phyloP scores from a whole-genome alignment of 108 stramenopile genomes.

The Cyclotella choctawhatcheeana region DNA sequence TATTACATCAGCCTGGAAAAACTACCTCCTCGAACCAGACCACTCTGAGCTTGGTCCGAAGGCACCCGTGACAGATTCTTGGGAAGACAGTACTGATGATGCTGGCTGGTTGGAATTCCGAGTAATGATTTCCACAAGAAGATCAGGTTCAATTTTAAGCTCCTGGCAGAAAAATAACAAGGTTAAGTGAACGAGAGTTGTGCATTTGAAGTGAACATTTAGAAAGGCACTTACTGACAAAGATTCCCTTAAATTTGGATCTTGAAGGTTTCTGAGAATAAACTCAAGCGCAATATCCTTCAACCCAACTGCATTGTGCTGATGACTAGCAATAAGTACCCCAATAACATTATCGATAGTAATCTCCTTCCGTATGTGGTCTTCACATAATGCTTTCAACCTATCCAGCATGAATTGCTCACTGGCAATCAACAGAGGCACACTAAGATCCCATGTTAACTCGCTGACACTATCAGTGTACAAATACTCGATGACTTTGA shows the following conservation, averaged over 20 bases:
- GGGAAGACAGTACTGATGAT: neutral
- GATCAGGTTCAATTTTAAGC: slow-evolving; percentile 90
- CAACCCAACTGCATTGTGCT: slow-evolving; percentile 75
- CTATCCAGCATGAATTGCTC: slow-evolving; percentile 94
- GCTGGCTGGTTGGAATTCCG: slow-evolving; percentile 4
- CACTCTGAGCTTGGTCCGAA: slow-evolving; percentile 40
- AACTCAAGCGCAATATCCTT: slow-evolving; percentile 92
- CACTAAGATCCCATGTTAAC: slow-evolving; percentile 75
- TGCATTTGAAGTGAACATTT: neutral
- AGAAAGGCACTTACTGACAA: slow-evolving; percentile 37
- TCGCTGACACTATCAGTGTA: slow-evolving; percentile 91
- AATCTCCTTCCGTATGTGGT: slow-evolving; percentile 82
- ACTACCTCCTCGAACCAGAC: slow-evolving; percentile 34
- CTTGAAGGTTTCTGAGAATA: slow-evolving; percentile 76
- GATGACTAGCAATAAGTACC: slow-evolving; percentile 83
- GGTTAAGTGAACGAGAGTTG: neutral
- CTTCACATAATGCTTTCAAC: slow-evolving; percentile 92
- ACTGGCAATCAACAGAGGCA: slow-evolving; percentile 89
- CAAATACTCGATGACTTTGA: slow-evolving; percentile 91
- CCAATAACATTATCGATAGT: slow-evolving; percentile 80
- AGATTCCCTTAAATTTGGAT: slow-evolving; percentile 59
- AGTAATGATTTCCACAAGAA: slow-evolving; percentile 91
- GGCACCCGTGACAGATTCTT: slow-evolving; percentile 10
- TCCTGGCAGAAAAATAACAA: slow-evolving; percentile 37
- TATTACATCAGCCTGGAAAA: neutral